Conservation (phyloP, 2,329 filamentous ascomycete genomes). For the Fusarium nisikadoi region DNA sequence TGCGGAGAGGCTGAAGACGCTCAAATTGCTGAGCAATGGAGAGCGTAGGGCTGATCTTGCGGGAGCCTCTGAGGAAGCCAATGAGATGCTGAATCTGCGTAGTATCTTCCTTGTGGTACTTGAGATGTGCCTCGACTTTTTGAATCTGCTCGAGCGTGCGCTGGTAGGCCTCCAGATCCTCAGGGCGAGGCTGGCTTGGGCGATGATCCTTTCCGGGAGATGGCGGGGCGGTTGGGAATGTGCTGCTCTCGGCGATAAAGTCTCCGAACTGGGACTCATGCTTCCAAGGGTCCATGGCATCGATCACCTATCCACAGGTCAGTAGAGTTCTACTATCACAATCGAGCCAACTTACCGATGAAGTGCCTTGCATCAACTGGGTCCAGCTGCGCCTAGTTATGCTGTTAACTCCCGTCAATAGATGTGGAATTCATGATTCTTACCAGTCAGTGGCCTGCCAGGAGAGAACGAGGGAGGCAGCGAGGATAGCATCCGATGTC, state of each 20-base stretch:
- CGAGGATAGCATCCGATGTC: slow-evolving; percentile 91
- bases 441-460: slow-evolving; percentile 98
- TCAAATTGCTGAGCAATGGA: slow-evolving; percentile 88
- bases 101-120: slow-evolving; percentile 75
- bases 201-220: slow-evolving; percentile 71
- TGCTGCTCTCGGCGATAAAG: slow-evolving; percentile 83
- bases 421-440: slow-evolving; percentile 47
- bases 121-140: slow-evolving; percentile 74
- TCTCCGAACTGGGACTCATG: slow-evolving; percentile 87
- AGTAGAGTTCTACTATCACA: slow-evolving; percentile 8
- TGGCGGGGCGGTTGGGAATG: slow-evolving; percentile 73
- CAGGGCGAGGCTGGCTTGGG: slow-evolving; percentile 71
- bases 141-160: slow-evolving; percentile 74
- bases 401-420: slow-evolving; percentile 36
- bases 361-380: slow-evolving; percentile 90
- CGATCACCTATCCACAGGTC: slow-evolving; percentile 72
- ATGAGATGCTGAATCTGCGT: slow-evolving; percentile 76
- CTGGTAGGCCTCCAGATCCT: slow-evolving; percentile 76
- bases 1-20: slow-evolving; percentile 85
- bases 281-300: slow-evolving; percentile 92
- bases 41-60: slow-evolving; percentile 75
- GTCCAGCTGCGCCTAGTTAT: slow-evolving; percentile 86
- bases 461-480: slow-evolving; percentile 88
- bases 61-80: slow-evolving; percentile 77
- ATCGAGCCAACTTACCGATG: slow-evolving; percentile 71